Base-by-base conservation (phyloP, 352 stramenopile genomes). In the Globisporangium nodosum region DNA sequence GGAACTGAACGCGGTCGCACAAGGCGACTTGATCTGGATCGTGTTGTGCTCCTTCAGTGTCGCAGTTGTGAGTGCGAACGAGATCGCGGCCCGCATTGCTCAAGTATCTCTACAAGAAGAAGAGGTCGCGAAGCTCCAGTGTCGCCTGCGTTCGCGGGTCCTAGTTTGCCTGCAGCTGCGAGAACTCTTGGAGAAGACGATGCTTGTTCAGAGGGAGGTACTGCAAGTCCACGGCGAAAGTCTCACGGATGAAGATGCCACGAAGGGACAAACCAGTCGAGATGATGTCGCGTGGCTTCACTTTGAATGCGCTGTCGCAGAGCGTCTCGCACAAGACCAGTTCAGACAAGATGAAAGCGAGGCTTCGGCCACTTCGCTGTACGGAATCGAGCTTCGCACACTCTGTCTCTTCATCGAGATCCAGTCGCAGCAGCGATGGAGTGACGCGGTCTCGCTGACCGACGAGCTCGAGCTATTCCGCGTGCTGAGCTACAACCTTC, bases 381-480 rank as follows among this genome's bases (percentile, higher is more conserved):
- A 73, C 54, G 72, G 76, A 5, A 45, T 90, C 30, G 71, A 76
- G 56, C 68, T 86, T n/a, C 59, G 58, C n/a, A 69, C 78, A 7
- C 50, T 79, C 16, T 85, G 75, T 47, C 58, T 82, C 12, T 63
- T 72, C 16, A 85, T 92, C 43, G 69, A 79, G 63, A 63, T 65
- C 18, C 58, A 79, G 8, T 78, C 61, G 37, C 16, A 13, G 65
- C 78, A 85, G 55, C 35, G 69, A 5, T 54, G 56, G 13, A 45
- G 72, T 9, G 18, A 60, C 1, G 46, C 58, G 8, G 43, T 91
- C 20, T 58, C 73, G 16, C 49, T 82, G 6, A 52, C 63, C 24
- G 66, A 86, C 4, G 77, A 91, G 40, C 66, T 84, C 52, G 56
- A 73, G 40, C 58, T 91, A 33, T 63, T 91, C 3, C 63, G 65